Evolutionary conservation across 2,329 filamentous ascomycete genomes (phyloP).

Genomic region (Exophiala mesophila): DNA sequence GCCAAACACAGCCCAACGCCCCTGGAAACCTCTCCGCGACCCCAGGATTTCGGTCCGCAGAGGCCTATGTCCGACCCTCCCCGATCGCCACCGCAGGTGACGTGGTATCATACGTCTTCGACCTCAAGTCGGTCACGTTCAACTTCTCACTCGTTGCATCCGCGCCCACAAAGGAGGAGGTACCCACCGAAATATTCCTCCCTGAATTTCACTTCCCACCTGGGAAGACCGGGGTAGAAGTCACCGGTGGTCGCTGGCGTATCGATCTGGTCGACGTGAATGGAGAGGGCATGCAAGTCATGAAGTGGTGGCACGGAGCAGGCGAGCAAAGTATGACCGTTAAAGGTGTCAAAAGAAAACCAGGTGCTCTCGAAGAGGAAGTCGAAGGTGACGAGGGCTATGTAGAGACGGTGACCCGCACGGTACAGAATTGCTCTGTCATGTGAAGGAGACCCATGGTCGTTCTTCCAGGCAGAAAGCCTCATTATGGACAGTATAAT

Average conservation of each 20-base stretch:
- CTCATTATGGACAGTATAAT: background rate
- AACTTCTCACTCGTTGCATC: constrained; percentile 63
- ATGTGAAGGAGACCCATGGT: constrained; percentile 26
- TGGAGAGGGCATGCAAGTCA: constrained; percentile 63
- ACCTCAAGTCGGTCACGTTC: constrained; percentile 74
- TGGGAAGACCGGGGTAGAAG: constrained; percentile 64
- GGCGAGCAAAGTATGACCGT: constrained; percentile 78
- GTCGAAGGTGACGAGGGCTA: constrained; percentile 29
- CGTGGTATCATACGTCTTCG: constrained; percentile 70
- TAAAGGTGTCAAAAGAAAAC: constrained; percentile 64
- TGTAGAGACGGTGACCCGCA: constrained; percentile 20
- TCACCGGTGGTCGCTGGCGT: constrained; percentile 84
- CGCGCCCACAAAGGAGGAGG: constrained; percentile 55
- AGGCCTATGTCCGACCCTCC: constrained; percentile 84
- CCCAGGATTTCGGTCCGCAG: constrained; percentile 79
- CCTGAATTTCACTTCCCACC: constrained; percentile 90
- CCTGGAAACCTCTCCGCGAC: constrained; percentile 28
- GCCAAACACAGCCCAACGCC: constrained; percentile 46
- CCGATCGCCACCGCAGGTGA: constrained; percentile 71
- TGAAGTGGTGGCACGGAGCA: constrained; percentile 89
- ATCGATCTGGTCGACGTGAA: constrained; percentile 69
- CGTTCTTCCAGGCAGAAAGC: too few relatives aligned
- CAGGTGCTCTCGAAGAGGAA: constrained; percentile 30
- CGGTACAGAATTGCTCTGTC: constrained; percentile 49
- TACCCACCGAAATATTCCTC: constrained; percentile 76